phyloP scores from a whole-genome alignment of 2,329 filamentous ascomycete genomes.

The Penicillium sp. region DNA sequence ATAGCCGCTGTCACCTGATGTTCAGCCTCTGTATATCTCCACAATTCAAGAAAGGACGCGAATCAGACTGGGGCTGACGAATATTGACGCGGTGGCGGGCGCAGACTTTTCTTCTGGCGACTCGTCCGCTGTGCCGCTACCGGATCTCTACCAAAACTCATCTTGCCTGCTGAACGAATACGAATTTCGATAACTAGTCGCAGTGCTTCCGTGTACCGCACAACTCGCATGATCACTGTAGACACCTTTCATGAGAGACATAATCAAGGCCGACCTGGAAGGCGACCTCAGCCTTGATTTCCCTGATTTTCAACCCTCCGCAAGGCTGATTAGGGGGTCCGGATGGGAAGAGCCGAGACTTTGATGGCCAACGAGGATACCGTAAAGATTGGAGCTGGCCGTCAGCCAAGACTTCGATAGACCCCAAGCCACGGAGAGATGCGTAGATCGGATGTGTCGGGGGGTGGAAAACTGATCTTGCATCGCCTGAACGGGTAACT shows the following conservation, averaged over 20 bases:
- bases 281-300: background rate
- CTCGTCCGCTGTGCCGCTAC: background rate
- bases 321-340: background rate
- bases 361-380: background rate
- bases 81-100: background rate
- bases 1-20: background rate
- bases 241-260: background rate
- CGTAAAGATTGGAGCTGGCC: background rate
- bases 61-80: background rate
- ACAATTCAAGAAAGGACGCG: background rate
- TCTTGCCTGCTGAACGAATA: slow-evolving; percentile 3
- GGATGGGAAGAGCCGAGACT: slow-evolving; percentile 1
- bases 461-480: slow-evolving; percentile 7
- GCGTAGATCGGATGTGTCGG: slow-evolving; percentile 7
- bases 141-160: background rate
- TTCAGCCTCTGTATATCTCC: background rate
- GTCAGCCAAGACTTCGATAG: slow-evolving; percentile 3
- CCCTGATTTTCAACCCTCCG: background rate
- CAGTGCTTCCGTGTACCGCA: background rate
- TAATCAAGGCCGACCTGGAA: background rate
- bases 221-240: background rate
- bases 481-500: slow-evolving; percentile 18
- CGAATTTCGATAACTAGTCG: background rate
- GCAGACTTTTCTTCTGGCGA: background rate
- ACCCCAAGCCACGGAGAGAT: slow-evolving; percentile 1